Percentiles rank a stretch among this genome's conserved stretches.
Evolutionary conservation across 2,329 filamentous ascomycete species (phyloP).

Genomic region (Truncatella angustata): DNA sequence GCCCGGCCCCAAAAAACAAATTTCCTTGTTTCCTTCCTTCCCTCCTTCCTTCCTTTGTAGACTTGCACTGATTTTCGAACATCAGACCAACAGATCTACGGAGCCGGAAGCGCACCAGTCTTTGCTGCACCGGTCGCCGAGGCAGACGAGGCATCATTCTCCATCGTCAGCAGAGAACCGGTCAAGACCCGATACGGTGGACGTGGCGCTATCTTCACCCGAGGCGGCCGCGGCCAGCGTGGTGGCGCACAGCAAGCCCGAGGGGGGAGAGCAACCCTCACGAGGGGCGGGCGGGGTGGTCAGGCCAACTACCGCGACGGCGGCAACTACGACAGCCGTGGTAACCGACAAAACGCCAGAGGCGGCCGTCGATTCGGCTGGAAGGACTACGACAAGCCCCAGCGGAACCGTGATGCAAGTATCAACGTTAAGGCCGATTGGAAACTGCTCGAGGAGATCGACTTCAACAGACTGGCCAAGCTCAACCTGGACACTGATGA

Average conservation of each 20-base stretch:
- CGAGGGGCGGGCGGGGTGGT: conserved; percentile 63
- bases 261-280: conserved; percentile 63
- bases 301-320: conserved; percentile 69
- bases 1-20: too few species aligned
- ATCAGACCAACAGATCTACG: conserved; percentile 97
- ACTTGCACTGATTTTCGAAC: neutral
- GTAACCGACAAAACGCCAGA: conserved; percentile 63
- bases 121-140: conserved; percentile 92
- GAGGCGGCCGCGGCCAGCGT: conserved; percentile 76
- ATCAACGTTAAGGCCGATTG: conserved; percentile 96
- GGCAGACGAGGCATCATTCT: conserved; percentile 90
- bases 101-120: conserved; percentile 78
- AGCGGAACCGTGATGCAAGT: conserved; percentile 91
- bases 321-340: conserved; percentile 69
- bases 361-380: conserved; percentile 90
- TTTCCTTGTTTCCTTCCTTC: too few species aligned
- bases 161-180: conserved; percentile 92
- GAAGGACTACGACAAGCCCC: conserved; percentile 98
- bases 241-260: conserved; percentile 65
- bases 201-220: conserved; percentile 86
- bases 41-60: neutral
- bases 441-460: conserved; percentile 95
- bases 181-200: conserved; percentile 85
- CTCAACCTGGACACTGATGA: conserved; percentile 93
- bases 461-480: conserved; percentile 93